A percentile compares a stretch with the other conserved stretches of the same genome.
These are phyloP conservation scores for Aspergillus neoniger DNA, from an alignment of 2,329 filamentous ascomycete genomes.

Conservation along the genomic window DNA sequence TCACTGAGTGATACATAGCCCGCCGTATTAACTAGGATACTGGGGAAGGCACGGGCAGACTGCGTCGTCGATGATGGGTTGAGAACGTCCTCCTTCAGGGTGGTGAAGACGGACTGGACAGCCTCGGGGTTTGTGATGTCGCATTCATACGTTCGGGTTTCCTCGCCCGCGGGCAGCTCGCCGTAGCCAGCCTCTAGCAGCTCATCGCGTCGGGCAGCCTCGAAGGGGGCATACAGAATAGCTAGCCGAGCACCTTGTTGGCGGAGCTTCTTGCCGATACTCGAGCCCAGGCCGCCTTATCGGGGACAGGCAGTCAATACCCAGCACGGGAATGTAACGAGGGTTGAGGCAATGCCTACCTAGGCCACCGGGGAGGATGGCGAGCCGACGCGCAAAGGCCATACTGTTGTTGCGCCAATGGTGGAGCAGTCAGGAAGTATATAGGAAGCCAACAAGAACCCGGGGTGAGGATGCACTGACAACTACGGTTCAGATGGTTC, in stretches of 20 bases:
- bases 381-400: slow-evolving; percentile 43
- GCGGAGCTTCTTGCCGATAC: slow-evolving; percentile 45
- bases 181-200: slow-evolving; percentile 42
- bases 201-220: slow-evolving; percentile 40
- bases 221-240: slow-evolving; percentile 52
- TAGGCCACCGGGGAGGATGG: slow-evolving; percentile 47
- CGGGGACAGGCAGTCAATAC: neutral
- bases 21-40: slow-evolving; percentile 46
- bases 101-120: slow-evolving; percentile 47
- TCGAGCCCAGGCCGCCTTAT: slow-evolving; percentile 46
- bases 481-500: too few species aligned
- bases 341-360: slow-evolving; percentile 30
- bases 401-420: slow-evolving; percentile 19
- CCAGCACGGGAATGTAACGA: neutral
- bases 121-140: slow-evolving; percentile 53
- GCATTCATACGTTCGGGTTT: slow-evolving; percentile 43
- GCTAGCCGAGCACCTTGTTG: slow-evolving; percentile 47
- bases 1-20: slow-evolving; percentile 51
- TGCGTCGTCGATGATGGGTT: slow-evolving; percentile 10
- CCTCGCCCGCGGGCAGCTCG: slow-evolving; percentile 13
- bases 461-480: too few species aligned
- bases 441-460: neutral
- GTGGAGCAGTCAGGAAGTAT: neutral
- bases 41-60: slow-evolving; percentile 35
- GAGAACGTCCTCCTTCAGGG: slow-evolving; percentile 33